Evolutionary conservation across 75 land plant genomes (phyloP), one percentile per base, ranked within the genome.

Genomic region (Isoetes taiwanensis): DNA sequence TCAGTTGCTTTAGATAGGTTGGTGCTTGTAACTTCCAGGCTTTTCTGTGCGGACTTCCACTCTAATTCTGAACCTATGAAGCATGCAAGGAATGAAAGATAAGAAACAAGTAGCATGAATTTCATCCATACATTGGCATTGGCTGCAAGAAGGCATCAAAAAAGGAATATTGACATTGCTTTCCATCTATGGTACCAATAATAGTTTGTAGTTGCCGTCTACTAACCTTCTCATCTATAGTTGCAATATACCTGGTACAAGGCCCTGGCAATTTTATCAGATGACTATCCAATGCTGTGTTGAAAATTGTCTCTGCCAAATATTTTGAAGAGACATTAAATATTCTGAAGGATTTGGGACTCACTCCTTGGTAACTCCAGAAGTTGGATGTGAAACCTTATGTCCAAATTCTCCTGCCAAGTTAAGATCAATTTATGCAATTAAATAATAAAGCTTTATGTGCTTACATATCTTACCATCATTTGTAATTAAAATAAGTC

Each of bases 401-500:
- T 89, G 86, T 52, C 96, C 96, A 71, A 94, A 94, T 23, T 94
- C 99, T 48, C 99, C 99, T 94, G 74, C 43, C 57, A 59, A 56
- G 16, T 32, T 21, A 29, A n/a, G n/a, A n/a, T n/a, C n/a, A n/a
- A n/a, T n/a, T n/a, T n/a, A n/a, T n/a, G n/a, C n/a, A n/a, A n/a
- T n/a, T n/a, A n/a, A n/a, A n/a, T n/a, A n/a, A n/a, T n/a, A n/a
- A n/a, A n/a, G n/a, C n/a, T n/a, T n/a, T n/a, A n/a, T n/a, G n/a
- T n/a, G n/a, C n/a, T n/a, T n/a, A n/a, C n/a, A n/a, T n/a, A n/a
- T n/a, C 25, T 48, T 75, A 89, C 99, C 99, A 71, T 94, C 96
- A 73, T 94, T 94, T 2, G 99, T 94, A 33, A 94, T 82, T 65
- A 94, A 70, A 34, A 94, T 70, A 35, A 94, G 73, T 12, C 99